Evolutionary conservation across 140 eudicot genomes (phyloP), one percentile per base, ranked within the genome.

Genomic region (Anethum foeniculum): DNA sequence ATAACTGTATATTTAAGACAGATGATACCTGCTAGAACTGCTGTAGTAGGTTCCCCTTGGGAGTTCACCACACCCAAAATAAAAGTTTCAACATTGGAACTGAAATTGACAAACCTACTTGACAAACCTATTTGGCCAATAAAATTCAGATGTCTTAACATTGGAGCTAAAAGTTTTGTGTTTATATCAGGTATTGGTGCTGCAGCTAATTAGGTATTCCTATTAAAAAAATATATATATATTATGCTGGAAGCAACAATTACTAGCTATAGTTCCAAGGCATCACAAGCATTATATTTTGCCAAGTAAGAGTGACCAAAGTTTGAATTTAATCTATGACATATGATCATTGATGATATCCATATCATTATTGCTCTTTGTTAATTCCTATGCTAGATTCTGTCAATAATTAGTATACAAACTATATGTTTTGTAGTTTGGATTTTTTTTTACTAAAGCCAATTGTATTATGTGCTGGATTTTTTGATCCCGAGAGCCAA

Each of bases 211-310:
- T 18, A 58, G 7, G 54, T 71, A 46, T 32, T 82, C 11, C 78
- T 82, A 5, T 72, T 44, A n/a, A n/a, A n/a, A n/a, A 27, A 48
- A 28, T 1, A 62, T 2, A 67, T 34, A 67, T 9, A 56, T 52
- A 27, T 65, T 41, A 14, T 44, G 11, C 71, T 10, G 49, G 47
- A 72, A 79, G 90, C 99, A 95, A 86, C 95, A 92, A 85, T 83
- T 95, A 81, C 81, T 95, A 81, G 92, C 99, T 7, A 85, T 87
- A 71, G 88, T 95, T 80, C 99, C 97, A 60, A 91, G 91, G 77
- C 99, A 95, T 88, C 97, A 95, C 88, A 95, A 95, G 84, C 99
- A 91, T 81, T 95, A 95, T 77, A 89, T 82, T 80, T 88, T 95
- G 88, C 99, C 99, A 68, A 95, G 99, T 95, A 95, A 85, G 97